Percentiles rank a stretch among this genome's conserved stretches.
Conservation (phyloP, 1,139 yeast species). For the Hyphopichia khmerensis region DNA sequence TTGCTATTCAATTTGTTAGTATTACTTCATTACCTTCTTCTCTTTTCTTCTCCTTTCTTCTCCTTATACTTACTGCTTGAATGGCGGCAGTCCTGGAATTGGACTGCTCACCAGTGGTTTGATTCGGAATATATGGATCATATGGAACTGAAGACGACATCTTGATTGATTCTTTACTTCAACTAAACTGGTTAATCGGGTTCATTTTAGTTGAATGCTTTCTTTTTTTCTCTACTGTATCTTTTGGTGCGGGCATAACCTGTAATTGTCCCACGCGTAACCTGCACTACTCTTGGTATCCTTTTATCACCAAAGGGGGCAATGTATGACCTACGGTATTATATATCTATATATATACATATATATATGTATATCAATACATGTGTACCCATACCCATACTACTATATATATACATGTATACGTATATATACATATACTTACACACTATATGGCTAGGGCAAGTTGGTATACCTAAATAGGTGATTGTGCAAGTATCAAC, state of each 20-base stretch:
- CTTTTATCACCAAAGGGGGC: too few relatives aligned
- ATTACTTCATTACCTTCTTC: background rate
- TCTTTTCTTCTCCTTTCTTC: too few relatives aligned
- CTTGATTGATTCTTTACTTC: too few relatives aligned
- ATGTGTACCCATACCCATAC: too few relatives aligned
- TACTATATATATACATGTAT: too few relatives aligned
- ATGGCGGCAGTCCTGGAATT: conserved; percentile 77
- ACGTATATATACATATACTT: too few relatives aligned
- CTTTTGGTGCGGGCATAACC: background rate
- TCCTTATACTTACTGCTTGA: conserved; percentile 66
- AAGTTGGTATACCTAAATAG: background rate
- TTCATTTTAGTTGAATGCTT: background rate
- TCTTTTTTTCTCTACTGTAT: background rate
- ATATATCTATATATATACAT: too few relatives aligned
- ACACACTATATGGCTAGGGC: too few relatives aligned
- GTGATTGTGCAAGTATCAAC: background rate
- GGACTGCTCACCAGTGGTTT: conserved; percentile 51
- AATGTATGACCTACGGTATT: too few relatives aligned
- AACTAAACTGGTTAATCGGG: too few relatives aligned
- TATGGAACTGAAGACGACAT: conserved; percentile 87
- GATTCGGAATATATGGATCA: conserved; percentile 83
- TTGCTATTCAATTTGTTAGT: conserved; percentile 44
- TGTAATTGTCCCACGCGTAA: background rate
- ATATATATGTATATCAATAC: too few relatives aligned
- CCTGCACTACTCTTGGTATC: background rate